Percentiles rank a stretch among this genome's conserved stretches.
Conservation (phyloP, 1,284 basidiomycete species). For the Neonothopanus nambi region DNA sequence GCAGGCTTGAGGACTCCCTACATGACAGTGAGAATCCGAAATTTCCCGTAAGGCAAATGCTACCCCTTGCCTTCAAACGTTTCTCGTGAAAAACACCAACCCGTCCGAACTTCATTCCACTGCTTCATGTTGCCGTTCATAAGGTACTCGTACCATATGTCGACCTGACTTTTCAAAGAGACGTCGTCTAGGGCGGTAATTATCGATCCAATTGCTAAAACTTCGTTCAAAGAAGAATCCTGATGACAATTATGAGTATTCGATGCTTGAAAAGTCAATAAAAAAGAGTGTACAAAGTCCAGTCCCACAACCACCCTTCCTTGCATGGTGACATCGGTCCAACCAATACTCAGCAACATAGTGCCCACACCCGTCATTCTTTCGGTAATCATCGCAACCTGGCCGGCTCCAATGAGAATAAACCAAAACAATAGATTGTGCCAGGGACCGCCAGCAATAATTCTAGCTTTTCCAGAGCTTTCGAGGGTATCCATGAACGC, state of each 20-base stretch:
- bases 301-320: slow-evolving; percentile 56
- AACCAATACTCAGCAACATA: slow-evolving; percentile 42
- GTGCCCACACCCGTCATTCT: slow-evolving; percentile 21
- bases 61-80: slow-evolving; percentile 32
- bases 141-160: slow-evolving; percentile 53
- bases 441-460: slow-evolving; percentile 67
- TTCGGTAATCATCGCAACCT: slow-evolving; percentile 18
- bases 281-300: slow-evolving; percentile 39
- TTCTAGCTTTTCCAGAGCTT: slow-evolving; percentile 46
- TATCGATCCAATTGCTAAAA: slow-evolving; percentile 53
- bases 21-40: neutral
- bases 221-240: slow-evolving; percentile 54
- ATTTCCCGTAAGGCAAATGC: neutral
- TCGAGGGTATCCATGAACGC: slow-evolving; percentile 40
- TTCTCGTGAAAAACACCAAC: slow-evolving; percentile 57
- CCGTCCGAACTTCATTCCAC: slow-evolving; percentile 23
- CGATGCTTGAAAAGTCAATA: neutral
- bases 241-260: slow-evolving; percentile 25
- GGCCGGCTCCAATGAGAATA: slow-evolving; percentile 35
- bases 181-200: slow-evolving; percentile 62
- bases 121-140: neutral
- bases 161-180: slow-evolving; percentile 30
- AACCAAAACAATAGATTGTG: slow-evolving; percentile 62
- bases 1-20: slow-evolving; percentile 24
- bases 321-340: slow-evolving; percentile 45